These are phyloP conservation scores for Aotearoamyces nothofagi DNA, from an alignment of 2,329 filamentous ascomycete species.

Conservation along the genomic window DNA sequence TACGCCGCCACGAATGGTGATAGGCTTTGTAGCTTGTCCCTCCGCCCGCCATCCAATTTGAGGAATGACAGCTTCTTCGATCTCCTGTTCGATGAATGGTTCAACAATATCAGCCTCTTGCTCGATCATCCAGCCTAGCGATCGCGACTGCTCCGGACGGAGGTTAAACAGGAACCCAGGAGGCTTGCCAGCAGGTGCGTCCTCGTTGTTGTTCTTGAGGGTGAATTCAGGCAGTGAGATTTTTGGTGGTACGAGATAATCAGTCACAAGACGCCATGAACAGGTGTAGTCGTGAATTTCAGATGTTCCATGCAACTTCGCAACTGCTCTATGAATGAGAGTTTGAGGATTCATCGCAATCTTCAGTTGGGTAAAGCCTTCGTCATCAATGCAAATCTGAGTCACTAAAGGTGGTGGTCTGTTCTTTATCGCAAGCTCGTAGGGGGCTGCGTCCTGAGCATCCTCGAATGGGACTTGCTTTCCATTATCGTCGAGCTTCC, in stretches of 20 bases:
- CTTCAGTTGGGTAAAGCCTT: conserved; percentile 21
- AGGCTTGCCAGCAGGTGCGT: conserved; percentile 19
- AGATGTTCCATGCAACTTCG: conserved; percentile 14
- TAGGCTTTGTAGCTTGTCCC: conserved; percentile 27
- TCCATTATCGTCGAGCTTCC: conserved; percentile 17
- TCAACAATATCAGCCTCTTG: conserved; percentile 28
- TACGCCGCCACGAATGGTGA: conserved; percentile 38
- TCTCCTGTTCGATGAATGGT: conserved; percentile 31
- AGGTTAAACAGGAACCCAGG: conserved; percentile 24
- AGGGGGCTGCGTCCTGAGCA: conserved; percentile 29
- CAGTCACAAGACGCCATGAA: conserved; percentile 32
- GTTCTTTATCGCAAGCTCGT: conserved; percentile 33
- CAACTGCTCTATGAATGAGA: conserved; percentile 26
- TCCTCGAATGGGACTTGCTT: conserved; percentile 29
- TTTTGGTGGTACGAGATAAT: conserved; percentile 23
- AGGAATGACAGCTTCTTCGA: conserved; percentile 36
- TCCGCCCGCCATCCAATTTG: conserved; percentile 41
- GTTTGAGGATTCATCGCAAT: conserved; percentile 25
- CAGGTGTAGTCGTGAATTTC: conserved; percentile 14
- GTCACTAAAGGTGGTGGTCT: conserved; percentile 27
- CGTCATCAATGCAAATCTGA: conserved; percentile 19
- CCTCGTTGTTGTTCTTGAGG: conserved; percentile 26
- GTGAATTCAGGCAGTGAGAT: conserved; percentile 23
- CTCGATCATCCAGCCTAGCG: conserved; percentile 41
- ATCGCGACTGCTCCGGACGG: conserved; percentile 34